Percentiles rank a stretch among this genome's conserved stretches.
phyloP scores from a whole-genome alignment of 148 eudicot genomes.

The Arbutus unedo region DNA sequence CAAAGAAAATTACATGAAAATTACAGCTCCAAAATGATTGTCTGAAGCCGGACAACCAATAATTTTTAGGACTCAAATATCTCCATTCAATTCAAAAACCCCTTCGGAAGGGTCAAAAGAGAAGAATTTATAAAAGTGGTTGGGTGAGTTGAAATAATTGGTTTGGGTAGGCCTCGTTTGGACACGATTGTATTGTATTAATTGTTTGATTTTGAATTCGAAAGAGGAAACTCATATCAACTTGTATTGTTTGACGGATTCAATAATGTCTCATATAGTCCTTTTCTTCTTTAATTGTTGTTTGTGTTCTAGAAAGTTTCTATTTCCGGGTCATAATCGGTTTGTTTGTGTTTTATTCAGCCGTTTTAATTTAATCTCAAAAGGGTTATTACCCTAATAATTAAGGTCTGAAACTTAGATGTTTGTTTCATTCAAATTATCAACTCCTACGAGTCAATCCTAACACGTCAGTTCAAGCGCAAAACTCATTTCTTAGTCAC shows the following conservation, averaged over 20 bases:
- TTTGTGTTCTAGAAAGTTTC: background rate
- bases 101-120: constrained; percentile 4
- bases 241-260: background rate
- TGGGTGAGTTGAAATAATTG: constrained; percentile 8
- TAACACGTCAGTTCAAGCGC: too few relatives aligned
- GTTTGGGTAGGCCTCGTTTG: background rate
- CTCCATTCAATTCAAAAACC: background rate
- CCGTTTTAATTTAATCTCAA: too few relatives aligned
- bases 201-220: background rate
- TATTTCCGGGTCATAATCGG: background rate
- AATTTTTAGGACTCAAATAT: constrained; percentile 11
- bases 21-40: background rate
- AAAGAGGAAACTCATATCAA: background rate
- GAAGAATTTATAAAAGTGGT: constrained; percentile 18
- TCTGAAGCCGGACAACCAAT: constrained; percentile 4
- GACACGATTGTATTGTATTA: background rate
- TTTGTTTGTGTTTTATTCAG: background rate
- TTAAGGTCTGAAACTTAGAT: too few relatives aligned
- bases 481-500: too few relatives aligned
- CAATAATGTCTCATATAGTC: background rate
- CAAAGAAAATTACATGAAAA: background rate
- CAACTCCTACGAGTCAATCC: too few relatives aligned
- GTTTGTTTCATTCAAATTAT: too few relatives aligned
- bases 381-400: too few relatives aligned
- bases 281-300: background rate